Conservation (phyloP, 2,329 filamentous ascomycete genomes). For the Fusarium acutatum region DNA sequence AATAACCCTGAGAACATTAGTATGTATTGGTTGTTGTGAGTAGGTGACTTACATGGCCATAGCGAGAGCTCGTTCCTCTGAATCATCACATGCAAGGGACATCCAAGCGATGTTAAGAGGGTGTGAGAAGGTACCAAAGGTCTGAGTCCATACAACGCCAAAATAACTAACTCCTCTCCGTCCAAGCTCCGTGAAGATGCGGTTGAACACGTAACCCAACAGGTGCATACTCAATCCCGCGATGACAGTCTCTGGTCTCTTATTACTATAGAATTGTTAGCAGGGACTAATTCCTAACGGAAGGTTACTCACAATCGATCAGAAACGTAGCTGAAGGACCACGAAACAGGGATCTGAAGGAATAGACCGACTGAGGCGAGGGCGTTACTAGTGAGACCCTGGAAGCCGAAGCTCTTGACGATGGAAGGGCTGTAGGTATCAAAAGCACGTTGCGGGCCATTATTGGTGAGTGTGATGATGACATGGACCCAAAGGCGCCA, state of each 20-base stretch:
- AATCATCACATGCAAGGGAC: constrained; percentile 63
- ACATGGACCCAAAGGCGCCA: constrained; percentile 63
- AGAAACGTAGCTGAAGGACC: constrained; percentile 60
- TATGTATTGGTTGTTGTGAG: no score
- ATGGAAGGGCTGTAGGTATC: constrained; percentile 64
- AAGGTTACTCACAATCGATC: constrained; percentile 56
- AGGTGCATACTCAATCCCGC: constrained; percentile 56
- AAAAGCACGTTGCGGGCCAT: constrained; percentile 57
- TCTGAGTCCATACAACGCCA: constrained; percentile 64
- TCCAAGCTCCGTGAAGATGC: constrained; percentile 57
- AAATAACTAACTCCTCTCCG: constrained; percentile 58
- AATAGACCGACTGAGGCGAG: constrained; percentile 64
- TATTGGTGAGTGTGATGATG: constrained; percentile 58
- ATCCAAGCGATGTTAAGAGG: constrained; percentile 69
- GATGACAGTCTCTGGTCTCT: constrained; percentile 62
- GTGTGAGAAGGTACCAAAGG: constrained; percentile 63
- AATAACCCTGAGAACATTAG: constrained; percentile 59
- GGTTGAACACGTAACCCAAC: constrained; percentile 63
- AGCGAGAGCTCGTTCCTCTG: constrained; percentile 65
- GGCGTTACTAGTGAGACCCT: constrained; percentile 58
- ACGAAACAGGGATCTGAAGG: constrained; percentile 61
- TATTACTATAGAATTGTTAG: constrained; percentile 45
- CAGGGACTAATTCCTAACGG: fast-evolving
- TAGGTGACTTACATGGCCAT: constrained; percentile 65
- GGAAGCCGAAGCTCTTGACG: constrained; percentile 62